Percentiles rank a stretch among this genome's conserved stretches.
Evolutionary conservation across 495 filamentous ascomycete genomes (phyloP).

Genomic region (Penicillium coprophilum): DNA sequence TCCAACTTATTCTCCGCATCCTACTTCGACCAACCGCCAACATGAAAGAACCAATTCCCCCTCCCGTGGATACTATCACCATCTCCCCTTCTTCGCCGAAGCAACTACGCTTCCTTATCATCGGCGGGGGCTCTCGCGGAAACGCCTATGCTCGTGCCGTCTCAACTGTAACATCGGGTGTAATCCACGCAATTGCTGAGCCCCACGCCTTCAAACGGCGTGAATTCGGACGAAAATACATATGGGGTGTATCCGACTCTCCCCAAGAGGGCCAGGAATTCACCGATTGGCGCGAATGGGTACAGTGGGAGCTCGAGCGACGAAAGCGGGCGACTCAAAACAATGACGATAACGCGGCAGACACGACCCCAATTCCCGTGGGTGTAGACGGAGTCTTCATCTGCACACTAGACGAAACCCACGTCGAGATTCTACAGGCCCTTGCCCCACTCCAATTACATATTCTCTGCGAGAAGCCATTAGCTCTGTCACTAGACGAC

Average conservation of each 20-base stretch:
- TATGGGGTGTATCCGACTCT: slow-evolving; percentile 55
- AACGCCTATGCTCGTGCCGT: slow-evolving; percentile 71
- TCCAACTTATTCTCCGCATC: slow-evolving; percentile 5
- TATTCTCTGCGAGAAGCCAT: slow-evolving; percentile 93
- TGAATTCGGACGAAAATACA: slow-evolving; percentile 63
- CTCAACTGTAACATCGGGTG: slow-evolving; percentile 55
- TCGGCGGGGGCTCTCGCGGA: slow-evolving; percentile 86
- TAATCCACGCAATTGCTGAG: slow-evolving; percentile 76
- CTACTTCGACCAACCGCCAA: neutral
- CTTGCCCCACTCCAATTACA: slow-evolving; percentile 70
- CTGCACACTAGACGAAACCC: slow-evolving; percentile 85
- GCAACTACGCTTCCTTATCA: slow-evolving; percentile 62
- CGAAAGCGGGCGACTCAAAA: slow-evolving; percentile 29
- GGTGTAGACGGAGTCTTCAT: slow-evolving; percentile 79
- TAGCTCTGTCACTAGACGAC: slow-evolving; percentile 73
- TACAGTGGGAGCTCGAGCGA: slow-evolving; percentile 60
- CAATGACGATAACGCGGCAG: neutral
- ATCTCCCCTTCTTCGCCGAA: slow-evolving; percentile 5
- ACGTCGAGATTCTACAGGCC: slow-evolving; percentile 72
- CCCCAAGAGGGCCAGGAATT: slow-evolving; percentile 63
- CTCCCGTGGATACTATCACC: slow-evolving; percentile 8
- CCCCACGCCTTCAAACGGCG: slow-evolving; percentile 74
- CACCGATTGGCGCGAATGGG: slow-evolving; percentile 68
- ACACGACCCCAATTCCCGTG: neutral
- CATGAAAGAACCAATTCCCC: slow-evolving; percentile 32